Evolutionary conservation across 2,329 filamentous ascomycete species (phyloP).

Genomic region (Salinomyces thailandicus): DNA sequence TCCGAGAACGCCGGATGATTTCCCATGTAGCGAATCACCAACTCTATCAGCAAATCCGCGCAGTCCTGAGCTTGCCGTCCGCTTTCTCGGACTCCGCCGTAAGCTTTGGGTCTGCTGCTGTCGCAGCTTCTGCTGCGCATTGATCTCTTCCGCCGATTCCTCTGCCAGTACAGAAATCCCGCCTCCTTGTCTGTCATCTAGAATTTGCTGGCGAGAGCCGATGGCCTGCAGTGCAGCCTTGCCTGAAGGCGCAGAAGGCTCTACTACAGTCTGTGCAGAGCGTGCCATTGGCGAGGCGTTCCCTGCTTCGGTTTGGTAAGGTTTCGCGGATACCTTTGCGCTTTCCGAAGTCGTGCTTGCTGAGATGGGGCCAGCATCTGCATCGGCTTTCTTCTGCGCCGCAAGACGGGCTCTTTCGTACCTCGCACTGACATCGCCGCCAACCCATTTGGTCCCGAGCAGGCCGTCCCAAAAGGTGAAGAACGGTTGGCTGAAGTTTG

Average conservation of each 20-base stretch:
- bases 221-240: constrained; percentile 31
- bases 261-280: constrained; percentile 9
- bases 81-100: constrained; percentile 33
- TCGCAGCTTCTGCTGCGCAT: constrained; percentile 10
- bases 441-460: constrained; percentile 73
- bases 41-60: constrained; percentile 37
- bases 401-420: constrained; percentile 48
- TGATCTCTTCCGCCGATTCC: constrained; percentile 31
- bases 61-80: constrained; percentile 29
- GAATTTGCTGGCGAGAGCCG: constrained; percentile 30
- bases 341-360: constrained; percentile 6
- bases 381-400: constrained; percentile 48
- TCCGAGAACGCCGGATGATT: constrained; percentile 35
- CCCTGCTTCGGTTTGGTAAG: constrained; percentile 15
- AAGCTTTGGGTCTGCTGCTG: not conserved
- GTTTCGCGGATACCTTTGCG: constrained; percentile 8
- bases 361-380: constrained; percentile 28
- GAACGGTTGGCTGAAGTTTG: constrained; percentile 71
- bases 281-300: constrained; percentile 16
- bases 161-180: constrained; percentile 28
- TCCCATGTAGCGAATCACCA: constrained; percentile 36
- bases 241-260: constrained; percentile 22
- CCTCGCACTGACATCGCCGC: constrained; percentile 49
- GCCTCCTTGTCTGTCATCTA: constrained; percentile 29
- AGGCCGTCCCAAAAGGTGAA: constrained; percentile 91